Evolutionary conservation across 768 basidiomycete species (phyloP), one percentile per base, ranked within the genome.

Genomic region (Lentinula edodes): DNA sequence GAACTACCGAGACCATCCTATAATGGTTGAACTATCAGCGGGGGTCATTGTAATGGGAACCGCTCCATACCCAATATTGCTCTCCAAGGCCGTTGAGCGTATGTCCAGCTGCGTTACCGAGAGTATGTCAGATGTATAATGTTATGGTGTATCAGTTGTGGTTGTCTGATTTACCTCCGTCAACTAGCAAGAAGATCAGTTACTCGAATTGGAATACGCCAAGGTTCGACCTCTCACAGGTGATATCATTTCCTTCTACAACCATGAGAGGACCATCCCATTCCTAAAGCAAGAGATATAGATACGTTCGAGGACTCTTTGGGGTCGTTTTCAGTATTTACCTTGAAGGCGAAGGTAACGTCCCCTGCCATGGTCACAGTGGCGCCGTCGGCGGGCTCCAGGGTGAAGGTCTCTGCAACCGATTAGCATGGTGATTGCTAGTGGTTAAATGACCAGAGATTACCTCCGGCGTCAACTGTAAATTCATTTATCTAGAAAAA

Each of bases 361-460:
- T 81, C 75, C 32, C 82, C 82, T 58, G 70, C 58, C 65, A 83
- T 67, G 52, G 77, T 78, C 59, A 83, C 80, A 12, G 70, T 77
- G 1, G 79, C 77, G 5, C 77, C 76, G 32, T 67, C 59, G 46
- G 71, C 61, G 34, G 82, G 71, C 8, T 67, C 53, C 48, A 83
- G 70, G 23, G 68, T 69, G 68, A 83, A 77, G 0, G 74, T 75
- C 67, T 74, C 58, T 60, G 42, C 48, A n/a, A 45, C 28, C 32
- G 6, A 32, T 28, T 15, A 23, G 9, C 15, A 3, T 13, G 13
- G 23, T 28, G 15, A 54, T 36, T 18, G 32, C 23, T 20, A 6
- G 3, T 16, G 43, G 43, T 20, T 23, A 20, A 51, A 51, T 23
- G 56, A 46, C 38, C 12, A 34, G 9, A 20, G 32, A 20, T 51